Evolutionary conservation across 1,139 yeast genomes (phyloP).

Genomic region (Lodderomyces parapsilosis): DNA sequence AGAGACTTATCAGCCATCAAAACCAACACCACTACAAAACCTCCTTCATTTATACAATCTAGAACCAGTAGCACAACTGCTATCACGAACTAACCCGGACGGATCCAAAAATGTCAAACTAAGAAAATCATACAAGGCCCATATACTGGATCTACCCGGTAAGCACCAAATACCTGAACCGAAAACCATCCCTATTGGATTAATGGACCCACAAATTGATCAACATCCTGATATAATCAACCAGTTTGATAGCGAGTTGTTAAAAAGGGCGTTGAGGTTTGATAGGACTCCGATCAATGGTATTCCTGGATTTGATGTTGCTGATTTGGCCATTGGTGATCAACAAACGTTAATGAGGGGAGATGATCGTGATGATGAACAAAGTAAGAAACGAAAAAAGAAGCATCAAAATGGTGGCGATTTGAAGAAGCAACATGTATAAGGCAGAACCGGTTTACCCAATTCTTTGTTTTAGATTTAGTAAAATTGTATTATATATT

Average conservation of each 20-base stretch:
- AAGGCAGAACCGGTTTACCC: background rate
- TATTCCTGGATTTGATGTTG: constrained; percentile 74
- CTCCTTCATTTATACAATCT: constrained; percentile 68
- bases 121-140: constrained; percentile 91
- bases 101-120: constrained; percentile 90
- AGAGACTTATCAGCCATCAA: constrained; percentile 42
- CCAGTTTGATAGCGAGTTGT: constrained; percentile 48
- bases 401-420: constrained; percentile 32
- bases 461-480: background rate
- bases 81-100: constrained; percentile 85
- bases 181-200: constrained; percentile 62
- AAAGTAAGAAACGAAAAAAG: constrained; percentile 35
- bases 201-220: constrained; percentile 20
- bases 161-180: constrained; percentile 60
- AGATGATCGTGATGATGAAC: constrained; percentile 39
- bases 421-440: constrained; percentile 39
- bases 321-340: constrained; percentile 65
- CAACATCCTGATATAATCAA: constrained; percentile 45
- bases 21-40: constrained; percentile 74
- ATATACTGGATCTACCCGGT: constrained; percentile 83
- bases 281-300: constrained; percentile 72
- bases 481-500: background rate
- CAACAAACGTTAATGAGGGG: constrained; percentile 44
- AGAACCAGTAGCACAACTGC: constrained; percentile 66
- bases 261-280: constrained; percentile 55